These are phyloP conservation scores for Spergularia bocconei DNA, from an alignment of 148 eudicot genomes.

Conservation along the genomic window DNA sequence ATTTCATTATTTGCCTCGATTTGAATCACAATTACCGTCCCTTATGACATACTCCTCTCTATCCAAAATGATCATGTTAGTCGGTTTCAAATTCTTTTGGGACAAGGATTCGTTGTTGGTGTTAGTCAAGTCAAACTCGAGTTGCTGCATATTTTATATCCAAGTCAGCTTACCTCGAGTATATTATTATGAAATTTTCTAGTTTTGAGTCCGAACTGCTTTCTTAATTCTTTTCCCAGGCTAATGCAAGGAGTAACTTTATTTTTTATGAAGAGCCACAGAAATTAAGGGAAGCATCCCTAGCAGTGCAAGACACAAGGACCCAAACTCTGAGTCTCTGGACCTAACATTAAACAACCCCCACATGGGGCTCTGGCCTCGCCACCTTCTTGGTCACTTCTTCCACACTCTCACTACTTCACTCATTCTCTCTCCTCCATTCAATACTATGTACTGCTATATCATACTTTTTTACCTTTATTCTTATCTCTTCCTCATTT, in stretches of 20 bases:
- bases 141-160: neutral
- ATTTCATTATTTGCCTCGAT: neutral
- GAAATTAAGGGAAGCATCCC: constrained; percentile 17
- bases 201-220: neutral
- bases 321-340: constrained; percentile 23
- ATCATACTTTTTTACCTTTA: neutral
- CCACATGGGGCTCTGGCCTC: constrained; percentile 26
- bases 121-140: neutral
- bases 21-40: neutral
- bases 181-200: neutral
- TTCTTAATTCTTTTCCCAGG: neutral
- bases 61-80: neutral
- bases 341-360: constrained; percentile 28
- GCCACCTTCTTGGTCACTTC: constrained; percentile 21
- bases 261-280: neutral
- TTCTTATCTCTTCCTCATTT: constrained; percentile 15
- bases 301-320: constrained; percentile 18
- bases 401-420: constrained; percentile 6
- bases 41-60: neutral
- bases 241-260: neutral
- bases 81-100: neutral
- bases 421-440: constrained; percentile 17
- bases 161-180: neutral
- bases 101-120: neutral
- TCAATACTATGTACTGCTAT: neutral